phyloP scores from a whole-genome alignment of 2,329 filamentous ascomycete species.

The Gnomoniopsis smithogilvyi region DNA sequence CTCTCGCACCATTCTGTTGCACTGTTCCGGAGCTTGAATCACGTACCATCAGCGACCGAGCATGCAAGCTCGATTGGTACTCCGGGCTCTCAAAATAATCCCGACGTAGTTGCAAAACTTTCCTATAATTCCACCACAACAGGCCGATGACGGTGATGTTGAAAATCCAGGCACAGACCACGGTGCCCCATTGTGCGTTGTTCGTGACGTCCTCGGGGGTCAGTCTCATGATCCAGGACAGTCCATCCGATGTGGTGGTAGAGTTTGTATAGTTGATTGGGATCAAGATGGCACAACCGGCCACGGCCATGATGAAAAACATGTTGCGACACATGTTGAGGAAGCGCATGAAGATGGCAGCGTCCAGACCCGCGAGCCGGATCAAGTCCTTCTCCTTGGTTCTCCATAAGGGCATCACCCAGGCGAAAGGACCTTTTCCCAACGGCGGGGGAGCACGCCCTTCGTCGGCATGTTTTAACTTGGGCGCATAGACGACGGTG shows the following conservation, averaged over 20 bases:
- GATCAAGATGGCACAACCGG: slow-evolving; percentile 75
- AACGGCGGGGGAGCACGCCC: slow-evolving; percentile 85
- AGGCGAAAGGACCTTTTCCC: slow-evolving; percentile 83
- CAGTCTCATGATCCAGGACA: slow-evolving; percentile 55
- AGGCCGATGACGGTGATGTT: slow-evolving; percentile 75
- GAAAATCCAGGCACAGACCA: slow-evolving; percentile 61
- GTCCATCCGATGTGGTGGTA: slow-evolving; percentile 28
- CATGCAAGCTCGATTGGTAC: slow-evolving; percentile 84
- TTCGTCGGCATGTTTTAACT: slow-evolving; percentile 87
- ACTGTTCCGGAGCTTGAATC: not conserved
- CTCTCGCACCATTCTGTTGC: not conserved
- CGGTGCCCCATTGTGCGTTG: slow-evolving; percentile 54
- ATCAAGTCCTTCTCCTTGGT: slow-evolving; percentile 77
- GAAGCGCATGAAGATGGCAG: slow-evolving; percentile 85
- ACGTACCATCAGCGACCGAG: slow-evolving; percentile 63
- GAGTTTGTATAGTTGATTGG: slow-evolving; percentile 69
- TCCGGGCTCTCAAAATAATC: slow-evolving; percentile 82
- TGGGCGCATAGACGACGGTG: slow-evolving; percentile 88
- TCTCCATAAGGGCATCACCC: slow-evolving; percentile 74
- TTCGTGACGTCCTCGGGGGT: slow-evolving; percentile 56
- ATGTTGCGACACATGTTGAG: slow-evolving; percentile 90
- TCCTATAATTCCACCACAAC: slow-evolving; percentile 86
- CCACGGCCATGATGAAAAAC: slow-evolving; percentile 67
- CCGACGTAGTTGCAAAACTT: slow-evolving; percentile 67
- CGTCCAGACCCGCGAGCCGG: slow-evolving; percentile 85